Evolutionary conservation across 805 yeast genomes (phyloP).

Genomic region (Saturnispora halmiae): DNA sequence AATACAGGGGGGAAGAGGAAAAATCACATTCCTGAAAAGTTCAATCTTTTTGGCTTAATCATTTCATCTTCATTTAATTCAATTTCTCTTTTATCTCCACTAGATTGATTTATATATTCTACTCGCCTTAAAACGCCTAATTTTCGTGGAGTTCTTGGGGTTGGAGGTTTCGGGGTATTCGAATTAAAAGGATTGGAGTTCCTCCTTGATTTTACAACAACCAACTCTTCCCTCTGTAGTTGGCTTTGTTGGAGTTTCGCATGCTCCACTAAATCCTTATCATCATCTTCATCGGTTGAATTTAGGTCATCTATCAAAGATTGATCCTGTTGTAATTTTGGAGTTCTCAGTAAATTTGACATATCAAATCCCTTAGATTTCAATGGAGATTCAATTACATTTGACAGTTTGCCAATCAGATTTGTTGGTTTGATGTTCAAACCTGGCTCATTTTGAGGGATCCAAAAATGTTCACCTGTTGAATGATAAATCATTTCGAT

Average conservation of each 20-base stretch:
- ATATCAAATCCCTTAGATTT: slow-evolving; percentile 1
- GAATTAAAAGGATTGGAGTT: background rate
- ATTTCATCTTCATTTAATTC: slow-evolving; percentile 28
- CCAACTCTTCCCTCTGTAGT: too few relatives aligned
- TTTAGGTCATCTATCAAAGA: slow-evolving; percentile 4
- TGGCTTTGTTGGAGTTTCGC: background rate
- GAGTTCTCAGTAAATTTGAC: slow-evolving; percentile 7
- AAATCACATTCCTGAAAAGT: slow-evolving; percentile 20
- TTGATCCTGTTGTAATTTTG: slow-evolving; percentile 8
- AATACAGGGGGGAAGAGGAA: background rate
- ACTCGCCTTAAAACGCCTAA: slow-evolving; percentile 11
- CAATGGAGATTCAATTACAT: background rate
- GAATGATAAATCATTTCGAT: slow-evolving; percentile 34
- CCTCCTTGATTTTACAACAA: too few relatives aligned
- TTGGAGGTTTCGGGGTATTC: background rate
- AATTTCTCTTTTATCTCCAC: slow-evolving; percentile 28
- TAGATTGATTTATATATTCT: slow-evolving; percentile 20
- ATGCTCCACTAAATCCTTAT: background rate
- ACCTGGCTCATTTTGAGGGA: slow-evolving; percentile 26
- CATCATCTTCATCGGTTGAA: slow-evolving; percentile 3
- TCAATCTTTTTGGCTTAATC: slow-evolving; percentile 33
- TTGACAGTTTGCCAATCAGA: background rate
- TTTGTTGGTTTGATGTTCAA: slow-evolving; percentile 32
- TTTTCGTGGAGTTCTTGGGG: background rate
- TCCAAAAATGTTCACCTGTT: slow-evolving; percentile 32